Evolutionary conservation across 345 rosid species (phyloP), one percentile per base, ranked within the genome.

Genomic region (Raphanus raphanistrum): DNA sequence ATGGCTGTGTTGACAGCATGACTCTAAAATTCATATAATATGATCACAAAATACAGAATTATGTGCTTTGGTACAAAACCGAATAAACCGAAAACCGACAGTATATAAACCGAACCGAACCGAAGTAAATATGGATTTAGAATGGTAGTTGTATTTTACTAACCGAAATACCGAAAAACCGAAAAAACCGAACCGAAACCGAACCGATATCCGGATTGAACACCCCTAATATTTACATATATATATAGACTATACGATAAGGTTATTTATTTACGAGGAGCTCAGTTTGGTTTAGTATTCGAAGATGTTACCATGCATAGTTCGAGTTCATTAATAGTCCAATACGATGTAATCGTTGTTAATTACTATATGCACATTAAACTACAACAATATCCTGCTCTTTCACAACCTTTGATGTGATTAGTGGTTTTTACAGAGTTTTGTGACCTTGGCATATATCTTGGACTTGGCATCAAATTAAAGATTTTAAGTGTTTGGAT

Each of bases 401-500:
- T 8, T 4, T 63, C n/a, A 63, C 13, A 0, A 63, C 8, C 3
- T 8, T 27, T 27, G 0, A 48, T 63, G 13, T 2, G 45, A 63
- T 63, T 63, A 8, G 2, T 41, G 54, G 54, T 25, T 41, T 65
- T 35, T 15, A 9, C 35, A 57, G 21, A 57, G 65, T 27, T 28
- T 38, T 41, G 60, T 67, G 27, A 64, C 25, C 15, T 29, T 3
- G 7, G 58, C 28, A 66, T 66, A 21, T 1, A 11, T n/a, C 35
- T 58, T 29, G 58, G 58, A 62, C 13, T 52, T 74, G 64, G 58
- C 28, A 66, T 66, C 33, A 67, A 29, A 21, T 29, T 76, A 33
- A 5, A 32, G 55, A 48, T 48, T 48, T 50, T 50, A 48, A 26
- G 57, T 33, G 28, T 52, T 50, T 76, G 80, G 66, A 77, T 70